Conservation (phyloP, 805 yeast species). For the Candida ortonii region DNA sequence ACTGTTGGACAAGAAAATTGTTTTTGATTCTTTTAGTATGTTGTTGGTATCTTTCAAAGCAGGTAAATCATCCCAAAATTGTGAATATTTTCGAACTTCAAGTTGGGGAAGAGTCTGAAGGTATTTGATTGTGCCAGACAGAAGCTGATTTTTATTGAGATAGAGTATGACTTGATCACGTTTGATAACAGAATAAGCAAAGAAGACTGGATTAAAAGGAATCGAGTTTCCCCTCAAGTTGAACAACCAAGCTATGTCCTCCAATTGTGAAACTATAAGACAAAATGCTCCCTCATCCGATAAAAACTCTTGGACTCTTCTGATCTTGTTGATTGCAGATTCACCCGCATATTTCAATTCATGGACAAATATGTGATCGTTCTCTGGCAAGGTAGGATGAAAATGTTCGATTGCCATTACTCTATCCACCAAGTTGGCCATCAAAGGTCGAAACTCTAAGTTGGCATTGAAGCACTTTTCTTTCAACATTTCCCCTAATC, state of each 20-base stretch:
- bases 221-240: conserved; percentile 64
- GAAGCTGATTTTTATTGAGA: conserved; percentile 42
- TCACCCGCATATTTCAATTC: conserved; percentile 43
- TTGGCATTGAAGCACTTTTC: conserved; percentile 33
- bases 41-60: conserved; percentile 13
- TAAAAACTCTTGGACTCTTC: conserved; percentile 29
- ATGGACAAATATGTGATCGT: conserved; percentile 35
- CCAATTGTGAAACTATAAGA: conserved; percentile 49
- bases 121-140: conserved; percentile 20
- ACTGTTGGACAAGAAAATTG: conserved; percentile 23
- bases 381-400: conserved; percentile 14
- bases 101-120: conserved; percentile 27
- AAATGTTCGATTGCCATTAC: conserved; percentile 55
- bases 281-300: conserved; percentile 35
- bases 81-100: conserved; percentile 48
- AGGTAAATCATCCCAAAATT: conserved; percentile 56
- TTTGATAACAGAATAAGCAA: conserved; percentile 55
- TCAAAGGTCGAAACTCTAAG: conserved; percentile 48
- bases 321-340: conserved; percentile 36
- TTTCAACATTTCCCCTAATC: conserved; percentile 41
- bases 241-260: conserved; percentile 53
- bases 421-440: conserved; percentile 65
- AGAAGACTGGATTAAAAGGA: conserved; percentile 83
- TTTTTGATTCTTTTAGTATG: conserved; percentile 1
- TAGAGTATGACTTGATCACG: conserved; percentile 37